phyloP scores from a whole-genome alignment of 495 filamentous ascomycete genomes.

The Aspergillus incahuasiensis region DNA sequence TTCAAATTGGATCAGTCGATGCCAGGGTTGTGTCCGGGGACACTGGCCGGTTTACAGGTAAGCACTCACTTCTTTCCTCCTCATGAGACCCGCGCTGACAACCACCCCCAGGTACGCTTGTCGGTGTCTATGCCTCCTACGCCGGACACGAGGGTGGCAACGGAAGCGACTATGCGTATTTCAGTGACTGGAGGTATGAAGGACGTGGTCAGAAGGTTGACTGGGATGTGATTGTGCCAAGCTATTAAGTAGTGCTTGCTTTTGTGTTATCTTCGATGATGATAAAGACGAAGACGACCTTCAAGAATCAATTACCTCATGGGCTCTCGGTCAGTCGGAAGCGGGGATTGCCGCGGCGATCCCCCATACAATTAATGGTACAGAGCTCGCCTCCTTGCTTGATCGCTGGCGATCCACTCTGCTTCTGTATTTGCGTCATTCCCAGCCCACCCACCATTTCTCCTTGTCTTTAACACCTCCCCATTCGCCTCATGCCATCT shows the following conservation, averaged over 20 bases:
- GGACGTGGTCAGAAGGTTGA: slow-evolving; percentile 19
- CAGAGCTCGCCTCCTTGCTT: too few species aligned
- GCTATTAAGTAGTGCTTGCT: neutral
- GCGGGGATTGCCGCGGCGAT: neutral
- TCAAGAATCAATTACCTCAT: neutral
- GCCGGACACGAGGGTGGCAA: neutral
- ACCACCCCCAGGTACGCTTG: slow-evolving; percentile 9
- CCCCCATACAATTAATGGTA: neutral
- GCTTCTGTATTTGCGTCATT: too few species aligned
- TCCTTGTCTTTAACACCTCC: too few species aligned
- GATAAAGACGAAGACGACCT: too few species aligned
- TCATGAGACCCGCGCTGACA: too few species aligned
- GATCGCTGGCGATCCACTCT: too few species aligned
- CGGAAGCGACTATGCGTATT: slow-evolving; percentile 9
- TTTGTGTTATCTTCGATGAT: too few species aligned
- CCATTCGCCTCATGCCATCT: too few species aligned
- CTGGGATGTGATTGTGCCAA: slow-evolving; percentile 9
- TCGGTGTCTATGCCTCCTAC: slow-evolving; percentile 15
- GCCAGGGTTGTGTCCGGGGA: slow-evolving; percentile 15
- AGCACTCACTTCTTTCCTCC: neutral
- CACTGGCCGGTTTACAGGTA: slow-evolving; percentile 18
- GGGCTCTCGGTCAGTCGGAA: neutral
- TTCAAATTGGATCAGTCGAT: slow-evolving; percentile 6
- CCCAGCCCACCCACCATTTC: too few species aligned
- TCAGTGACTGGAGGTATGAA: slow-evolving; percentile 16